These are phyloP conservation scores for Pseudogymnoascus sp. DNA, from an alignment of 2,329 filamentous ascomycete genomes.

Conservation along the genomic window DNA sequence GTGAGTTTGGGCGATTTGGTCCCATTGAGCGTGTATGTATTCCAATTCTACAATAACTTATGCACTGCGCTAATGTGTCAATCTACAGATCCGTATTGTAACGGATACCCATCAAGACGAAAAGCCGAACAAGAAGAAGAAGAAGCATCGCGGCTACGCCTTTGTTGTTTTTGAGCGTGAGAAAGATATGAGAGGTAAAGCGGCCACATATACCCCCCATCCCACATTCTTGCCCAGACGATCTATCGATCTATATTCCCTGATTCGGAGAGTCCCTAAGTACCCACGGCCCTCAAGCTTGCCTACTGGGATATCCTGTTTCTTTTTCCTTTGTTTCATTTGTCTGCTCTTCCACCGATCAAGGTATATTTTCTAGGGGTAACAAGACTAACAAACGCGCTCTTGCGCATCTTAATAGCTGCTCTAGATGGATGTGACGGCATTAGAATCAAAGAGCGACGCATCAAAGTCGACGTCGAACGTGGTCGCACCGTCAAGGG, in stretches of 20 bases:
- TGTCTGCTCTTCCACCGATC: constrained; percentile 21
- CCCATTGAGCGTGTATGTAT: constrained; percentile 76
- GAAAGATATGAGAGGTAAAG: constrained; percentile 98
- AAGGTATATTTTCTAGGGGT: constrained; percentile 45
- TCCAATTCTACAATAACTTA: not conserved
- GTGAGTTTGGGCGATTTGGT: constrained; percentile 88
- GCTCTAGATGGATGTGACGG: constrained; percentile 81
- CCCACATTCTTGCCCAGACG: constrained; percentile 24
- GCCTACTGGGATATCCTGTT: constrained; percentile 29
- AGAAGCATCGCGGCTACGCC: constrained; percentile 81
- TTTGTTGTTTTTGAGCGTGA: constrained; percentile 97
- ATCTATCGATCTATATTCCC: constrained; percentile 27
- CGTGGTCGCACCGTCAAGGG: constrained; percentile 87
- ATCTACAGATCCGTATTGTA: constrained; percentile 73
- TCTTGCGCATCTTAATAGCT: constrained; percentile 59
- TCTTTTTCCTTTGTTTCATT: constrained; percentile 18
- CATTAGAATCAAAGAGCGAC: constrained; percentile 83
- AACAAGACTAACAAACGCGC: constrained; percentile 62
- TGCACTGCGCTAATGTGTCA: not conserved
- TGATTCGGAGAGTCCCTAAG: constrained; percentile 25
- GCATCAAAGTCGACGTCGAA: constrained; percentile 92
- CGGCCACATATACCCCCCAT: constrained; percentile 33
- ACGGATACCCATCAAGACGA: constrained; percentile 62
- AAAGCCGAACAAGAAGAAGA: constrained; percentile 69
- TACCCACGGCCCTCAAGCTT: constrained; percentile 30